Base-by-base conservation (phyloP, 495 filamentous ascomycete species). In the Friedmanniomyces simplex region DNA sequence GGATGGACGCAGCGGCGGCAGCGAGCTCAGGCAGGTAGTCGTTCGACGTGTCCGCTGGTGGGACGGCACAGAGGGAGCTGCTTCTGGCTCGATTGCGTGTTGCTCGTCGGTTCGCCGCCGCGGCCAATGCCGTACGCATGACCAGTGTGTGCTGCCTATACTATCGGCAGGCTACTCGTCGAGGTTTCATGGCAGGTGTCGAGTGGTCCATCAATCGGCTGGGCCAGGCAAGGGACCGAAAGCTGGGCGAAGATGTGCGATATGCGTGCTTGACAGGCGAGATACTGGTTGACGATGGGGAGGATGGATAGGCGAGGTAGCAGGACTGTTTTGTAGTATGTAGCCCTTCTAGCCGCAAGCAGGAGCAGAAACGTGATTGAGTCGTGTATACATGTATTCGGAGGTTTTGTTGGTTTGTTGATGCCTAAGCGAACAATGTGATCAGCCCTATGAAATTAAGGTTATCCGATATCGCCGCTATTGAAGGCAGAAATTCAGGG, bases 1-100 rank as follows among this genome's bases (percentile, higher is more conserved):
- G 68, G 56, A 80, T 78, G 46, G 59, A 57, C 18, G 62, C 62
- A 0, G 64, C 62, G 7, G 49, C 50, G 16, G 55, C 41, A 0
- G 62, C 65, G 2, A 67, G 59, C 30, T 58, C 52, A 20, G 53
- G 59, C 12, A 46, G 21, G 32, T 65, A 67, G 50, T 64, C 65
- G 21, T 32, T 26, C 7, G 59, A 62, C 2, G 51, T 52, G 18
- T 54, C 59, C 0, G 55, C 42, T 20, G 65, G 65, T n/a, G 65
- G 63, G 10, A 67, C 59, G 24, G 65, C 43, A n/a, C 42, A 56
- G 18, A 67, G 59, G 12, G 65, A 67, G 1, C 30, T 52, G 50
- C 47, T 55, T 54, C 61, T 46, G 16, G 56, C 36, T n/a, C 62
- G 46, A 32, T 47, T 34, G 13, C 61, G 41, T 1, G 12, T 41